phyloP scores from a whole-genome alignment of 2,329 filamentous ascomycete genomes.

The Nemania abortiva region DNA sequence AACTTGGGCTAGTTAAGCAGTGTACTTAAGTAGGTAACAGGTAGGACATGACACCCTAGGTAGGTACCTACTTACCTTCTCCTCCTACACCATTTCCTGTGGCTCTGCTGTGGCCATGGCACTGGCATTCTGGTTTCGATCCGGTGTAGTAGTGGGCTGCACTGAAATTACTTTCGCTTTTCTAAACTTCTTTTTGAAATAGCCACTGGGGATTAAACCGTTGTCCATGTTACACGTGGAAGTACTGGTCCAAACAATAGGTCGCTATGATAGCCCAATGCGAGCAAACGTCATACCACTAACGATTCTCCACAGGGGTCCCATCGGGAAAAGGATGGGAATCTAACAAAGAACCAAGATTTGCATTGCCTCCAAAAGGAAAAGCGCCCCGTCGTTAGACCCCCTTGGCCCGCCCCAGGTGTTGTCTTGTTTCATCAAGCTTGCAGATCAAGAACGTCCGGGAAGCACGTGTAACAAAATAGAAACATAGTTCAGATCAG shows the following conservation, averaged over 20 bases:
- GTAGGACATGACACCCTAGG: not conserved
- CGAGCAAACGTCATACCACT: conserved; percentile 26
- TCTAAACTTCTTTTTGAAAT: not conserved
- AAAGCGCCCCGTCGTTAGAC: conserved; percentile 2
- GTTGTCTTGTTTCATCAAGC: conserved; percentile 3
- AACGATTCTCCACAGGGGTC: conserved; percentile 12
- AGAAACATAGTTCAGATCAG: not conserved
- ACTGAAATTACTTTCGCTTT: not conserved
- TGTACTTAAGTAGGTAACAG: too few species aligned
- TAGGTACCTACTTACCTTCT: not conserved
- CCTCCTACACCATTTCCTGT: conserved; percentile 7
- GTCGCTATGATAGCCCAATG: conserved; percentile 1
- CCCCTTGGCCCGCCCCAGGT: not conserved
- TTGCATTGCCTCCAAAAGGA: conserved; percentile 29
- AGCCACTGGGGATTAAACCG: not conserved
- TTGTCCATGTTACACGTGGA: not conserved
- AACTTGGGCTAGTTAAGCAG: not conserved
- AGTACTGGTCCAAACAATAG: not conserved
- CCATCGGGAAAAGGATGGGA: conserved; percentile 25
- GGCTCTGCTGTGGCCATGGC: not conserved
- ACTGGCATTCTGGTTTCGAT: conserved; percentile 9
- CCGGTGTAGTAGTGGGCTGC: conserved; percentile 10
- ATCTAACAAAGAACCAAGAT: conserved; percentile 31
- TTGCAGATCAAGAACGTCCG: not conserved
- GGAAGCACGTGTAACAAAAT: not conserved